These are phyloP conservation scores for Botrytis elliptica DNA, from an alignment of 2,329 filamentous ascomycete genomes.

Conservation along the genomic window DNA sequence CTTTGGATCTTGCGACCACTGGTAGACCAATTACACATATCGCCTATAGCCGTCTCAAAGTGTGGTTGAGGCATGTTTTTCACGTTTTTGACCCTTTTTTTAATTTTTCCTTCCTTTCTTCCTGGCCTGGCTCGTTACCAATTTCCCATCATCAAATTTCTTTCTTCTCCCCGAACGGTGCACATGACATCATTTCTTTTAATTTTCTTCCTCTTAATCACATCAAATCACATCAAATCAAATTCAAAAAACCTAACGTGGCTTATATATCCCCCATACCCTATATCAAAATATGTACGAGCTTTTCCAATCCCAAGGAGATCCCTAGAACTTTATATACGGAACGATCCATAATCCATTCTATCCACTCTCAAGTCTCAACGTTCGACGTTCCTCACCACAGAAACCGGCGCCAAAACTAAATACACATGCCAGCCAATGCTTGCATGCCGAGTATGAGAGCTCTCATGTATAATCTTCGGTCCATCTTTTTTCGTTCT, in stretches of 20 bases:
- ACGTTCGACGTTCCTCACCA: neutral
- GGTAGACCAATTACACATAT: neutral
- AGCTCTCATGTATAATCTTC: neutral
- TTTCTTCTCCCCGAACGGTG: neutral
- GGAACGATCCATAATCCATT: neutral
- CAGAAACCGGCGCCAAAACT: neutral
- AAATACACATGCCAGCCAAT: neutral
- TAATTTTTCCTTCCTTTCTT: neutral
- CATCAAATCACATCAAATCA: neutral
- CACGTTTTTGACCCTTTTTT: neutral
- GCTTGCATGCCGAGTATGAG: neutral
- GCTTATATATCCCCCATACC: constrained; percentile 9
- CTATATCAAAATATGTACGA: neutral
- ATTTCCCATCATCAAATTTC: neutral
- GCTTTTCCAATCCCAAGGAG: neutral
- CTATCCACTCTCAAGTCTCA: constrained; percentile 6
- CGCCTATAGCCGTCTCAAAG: neutral
- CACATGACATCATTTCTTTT: constrained; percentile 5
- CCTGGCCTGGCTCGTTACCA: neutral
- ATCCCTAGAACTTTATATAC: neutral
- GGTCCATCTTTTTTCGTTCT: neutral
- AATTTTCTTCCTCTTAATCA: neutral
- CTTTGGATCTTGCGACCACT: neutral
- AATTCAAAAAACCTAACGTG: neutral
- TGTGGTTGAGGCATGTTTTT: neutral